Conservation (phyloP, 2,329 filamentous ascomycete genomes). For the Fusarium sororula region DNA sequence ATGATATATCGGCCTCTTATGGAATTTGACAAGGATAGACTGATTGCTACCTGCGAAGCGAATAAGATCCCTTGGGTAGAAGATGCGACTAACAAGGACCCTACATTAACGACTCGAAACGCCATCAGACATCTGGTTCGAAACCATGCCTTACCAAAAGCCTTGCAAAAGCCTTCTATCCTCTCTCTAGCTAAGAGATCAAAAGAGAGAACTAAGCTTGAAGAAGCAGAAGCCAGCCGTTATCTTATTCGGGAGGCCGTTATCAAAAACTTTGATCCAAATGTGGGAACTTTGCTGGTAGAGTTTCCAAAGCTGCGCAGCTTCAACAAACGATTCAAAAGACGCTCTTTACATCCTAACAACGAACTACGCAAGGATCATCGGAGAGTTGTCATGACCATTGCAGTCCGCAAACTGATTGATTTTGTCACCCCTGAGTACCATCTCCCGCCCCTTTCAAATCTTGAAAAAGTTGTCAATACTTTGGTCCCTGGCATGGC, state of each 20-base stretch:
- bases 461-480: conserved; percentile 57
- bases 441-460: conserved; percentile 52
- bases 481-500: conserved; percentile 59
- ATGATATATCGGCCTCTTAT: conserved; percentile 75
- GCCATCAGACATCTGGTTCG: conserved; percentile 75
- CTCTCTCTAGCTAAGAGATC: conserved; percentile 67
- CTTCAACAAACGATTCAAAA: conserved; percentile 29
- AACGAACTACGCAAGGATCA: conserved; percentile 45
- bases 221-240: conserved; percentile 62
- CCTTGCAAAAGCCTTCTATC: conserved; percentile 73
- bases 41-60: conserved; percentile 79
- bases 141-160: conserved; percentile 69
- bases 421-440: conserved; percentile 60
- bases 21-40: conserved; percentile 73
- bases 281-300: conserved; percentile 58
- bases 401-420: conserved; percentile 59
- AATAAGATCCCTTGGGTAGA: conserved; percentile 79
- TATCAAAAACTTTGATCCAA: conserved; percentile 57
- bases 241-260: conserved; percentile 61
- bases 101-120: conserved; percentile 81
- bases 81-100: conserved; percentile 83
- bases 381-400: conserved; percentile 55
- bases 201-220: conserved; percentile 51
- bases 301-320: conserved; percentile 50
- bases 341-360: conserved; percentile 37